These are phyloP conservation scores for Pichia kudriavzevii DNA, from an alignment of 1,139 yeast genomes.

Conservation along the genomic window DNA sequence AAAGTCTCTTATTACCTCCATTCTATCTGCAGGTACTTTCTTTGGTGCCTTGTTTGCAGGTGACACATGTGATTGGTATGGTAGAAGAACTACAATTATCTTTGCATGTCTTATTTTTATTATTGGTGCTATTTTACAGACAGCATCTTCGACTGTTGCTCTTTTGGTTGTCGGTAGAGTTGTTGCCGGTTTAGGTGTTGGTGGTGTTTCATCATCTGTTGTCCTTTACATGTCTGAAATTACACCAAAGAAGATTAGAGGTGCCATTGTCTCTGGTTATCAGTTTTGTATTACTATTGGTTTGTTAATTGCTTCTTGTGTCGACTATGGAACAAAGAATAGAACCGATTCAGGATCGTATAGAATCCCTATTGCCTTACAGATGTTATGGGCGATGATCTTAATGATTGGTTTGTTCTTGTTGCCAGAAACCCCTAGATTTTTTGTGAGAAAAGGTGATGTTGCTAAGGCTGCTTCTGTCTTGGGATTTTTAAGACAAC, in stretches of 20 bases:
- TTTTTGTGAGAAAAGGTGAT: slow-evolving; percentile 41
- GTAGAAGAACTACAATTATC: slow-evolving; percentile 53
- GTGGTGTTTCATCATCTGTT: slow-evolving; percentile 55
- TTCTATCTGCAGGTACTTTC: slow-evolving; percentile 51
- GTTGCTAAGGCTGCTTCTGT: slow-evolving; percentile 40
- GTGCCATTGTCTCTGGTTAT: slow-evolving; percentile 60
- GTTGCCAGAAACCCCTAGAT: slow-evolving; percentile 68
- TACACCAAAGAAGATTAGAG: slow-evolving; percentile 62
- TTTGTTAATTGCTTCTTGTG: slow-evolving; percentile 58
- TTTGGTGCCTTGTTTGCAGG: slow-evolving; percentile 54
- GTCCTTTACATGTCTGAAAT: slow-evolving; percentile 68
- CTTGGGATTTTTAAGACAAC: slow-evolving; percentile 38
- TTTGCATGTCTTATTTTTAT: slow-evolving; percentile 47
- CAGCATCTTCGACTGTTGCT: slow-evolving; percentile 40
- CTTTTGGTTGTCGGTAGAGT: slow-evolving; percentile 52
- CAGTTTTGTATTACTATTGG: slow-evolving; percentile 67
- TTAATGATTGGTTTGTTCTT: slow-evolving; percentile 46
- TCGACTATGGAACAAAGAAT: slow-evolving; percentile 54
- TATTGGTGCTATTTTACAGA: slow-evolving; percentile 55
- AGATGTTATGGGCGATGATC: slow-evolving; percentile 47
- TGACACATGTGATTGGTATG: slow-evolving; percentile 46
- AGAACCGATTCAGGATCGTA: slow-evolving; percentile 48
- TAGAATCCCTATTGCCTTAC: slow-evolving; percentile 55
- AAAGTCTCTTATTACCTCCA: slow-evolving; percentile 46
- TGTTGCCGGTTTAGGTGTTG: slow-evolving; percentile 62